Base-by-base conservation (phyloP, 2,329 filamentous ascomycete genomes). In the Fusarium devonianum region DNA sequence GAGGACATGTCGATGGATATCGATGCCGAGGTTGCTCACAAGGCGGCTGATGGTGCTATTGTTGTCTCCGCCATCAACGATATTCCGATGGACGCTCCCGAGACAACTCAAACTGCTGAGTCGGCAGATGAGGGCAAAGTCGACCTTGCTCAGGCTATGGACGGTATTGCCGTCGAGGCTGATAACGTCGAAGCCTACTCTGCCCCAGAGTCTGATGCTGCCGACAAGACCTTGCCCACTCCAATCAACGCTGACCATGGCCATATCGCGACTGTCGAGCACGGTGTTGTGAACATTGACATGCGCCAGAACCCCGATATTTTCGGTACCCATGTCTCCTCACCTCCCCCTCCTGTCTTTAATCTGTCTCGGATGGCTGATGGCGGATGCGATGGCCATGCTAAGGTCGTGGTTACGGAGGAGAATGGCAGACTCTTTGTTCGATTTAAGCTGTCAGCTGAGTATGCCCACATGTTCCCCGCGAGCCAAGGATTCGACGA, bases 401-500 rank as follows among this genome's bases (percentile, higher is more conserved):
- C 70, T 56, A 69, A 67, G 25, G 69, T 71, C 54, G 50, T 63
- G 30, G 52, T 71, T 23, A 54, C 40, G 8, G 56, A 66, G 33
- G 58, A 67, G 33, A 63, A 64, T 28, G 67, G 60, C 29, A 62
- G 68, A 44, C 65, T 73, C 26, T 56, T 71, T 45, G 70, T 73
- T 51, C 62, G 69, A 67, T 73, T 73, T 71, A 73, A 73, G 71
- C 32, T 73, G 41, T 67, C 71, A 40, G 51, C 60, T 16, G 48
- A 69, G 46, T 67, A 67, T 43, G 63, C 66, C 18, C 42, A 59
- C 25, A 45, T 70, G 30, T 71, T 73, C 43, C 66, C 69, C 10
- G 32, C 51, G 2, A 67, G 47, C 41, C 66, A 70, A 39, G 66
- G 63, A 3, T 53, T 57, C 13, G 62, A 69, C n/a, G 65, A 67